A percentile compares a stretch with the other conserved stretches of the same genome.
phyloP scores from a whole-genome alignment of 2,329 filamentous ascomycete genomes.

The Pestalotiopsis sp. region DNA sequence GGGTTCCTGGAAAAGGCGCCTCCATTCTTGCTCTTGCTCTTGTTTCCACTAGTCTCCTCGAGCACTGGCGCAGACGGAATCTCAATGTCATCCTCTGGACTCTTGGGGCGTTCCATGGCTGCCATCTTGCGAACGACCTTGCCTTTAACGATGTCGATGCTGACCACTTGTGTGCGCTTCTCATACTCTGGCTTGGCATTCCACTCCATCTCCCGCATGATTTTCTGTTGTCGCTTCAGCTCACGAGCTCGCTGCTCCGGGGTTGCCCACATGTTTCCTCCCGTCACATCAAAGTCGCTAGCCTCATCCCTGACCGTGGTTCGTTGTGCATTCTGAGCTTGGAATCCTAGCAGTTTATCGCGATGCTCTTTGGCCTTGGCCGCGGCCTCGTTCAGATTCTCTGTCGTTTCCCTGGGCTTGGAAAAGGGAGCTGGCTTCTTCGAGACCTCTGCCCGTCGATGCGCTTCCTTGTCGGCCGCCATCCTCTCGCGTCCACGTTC shows the following conservation, averaged over 20 bases:
- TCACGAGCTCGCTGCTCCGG: constrained; percentile 82
- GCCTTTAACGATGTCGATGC: constrained; percentile 78
- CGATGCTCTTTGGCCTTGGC: constrained; percentile 76
- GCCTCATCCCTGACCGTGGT: constrained; percentile 89
- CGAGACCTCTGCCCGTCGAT: constrained; percentile 68
- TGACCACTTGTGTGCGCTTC: constrained; percentile 82
- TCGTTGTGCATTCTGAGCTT: constrained; percentile 81
- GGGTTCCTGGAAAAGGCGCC: constrained; percentile 73
- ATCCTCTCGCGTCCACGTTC: constrained; percentile 88
- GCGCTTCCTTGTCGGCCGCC: constrained; percentile 74
- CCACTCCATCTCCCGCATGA: constrained; percentile 85
- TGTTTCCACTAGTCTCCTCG: constrained; percentile 39
- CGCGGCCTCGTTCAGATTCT: constrained; percentile 57
- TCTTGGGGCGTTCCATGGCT: constrained; percentile 60
- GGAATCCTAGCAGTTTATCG: constrained; percentile 79
- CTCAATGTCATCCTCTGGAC: constrained; percentile 49
- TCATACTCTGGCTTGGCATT: constrained; percentile 85
- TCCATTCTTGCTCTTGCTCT: constrained; percentile 33
- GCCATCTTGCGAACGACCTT: constrained; percentile 77
- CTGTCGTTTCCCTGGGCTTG: constrained; percentile 40
- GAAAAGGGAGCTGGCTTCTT: constrained; percentile 64
- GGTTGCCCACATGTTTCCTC: constrained; percentile 78
- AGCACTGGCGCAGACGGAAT: constrained; percentile 19
- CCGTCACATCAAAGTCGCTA: constrained; percentile 58
- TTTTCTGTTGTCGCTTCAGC: constrained; percentile 82